Evolutionary conservation across 2,329 filamentous ascomycete species (phyloP).

Genomic region (Cladorrhinum sp.): DNA sequence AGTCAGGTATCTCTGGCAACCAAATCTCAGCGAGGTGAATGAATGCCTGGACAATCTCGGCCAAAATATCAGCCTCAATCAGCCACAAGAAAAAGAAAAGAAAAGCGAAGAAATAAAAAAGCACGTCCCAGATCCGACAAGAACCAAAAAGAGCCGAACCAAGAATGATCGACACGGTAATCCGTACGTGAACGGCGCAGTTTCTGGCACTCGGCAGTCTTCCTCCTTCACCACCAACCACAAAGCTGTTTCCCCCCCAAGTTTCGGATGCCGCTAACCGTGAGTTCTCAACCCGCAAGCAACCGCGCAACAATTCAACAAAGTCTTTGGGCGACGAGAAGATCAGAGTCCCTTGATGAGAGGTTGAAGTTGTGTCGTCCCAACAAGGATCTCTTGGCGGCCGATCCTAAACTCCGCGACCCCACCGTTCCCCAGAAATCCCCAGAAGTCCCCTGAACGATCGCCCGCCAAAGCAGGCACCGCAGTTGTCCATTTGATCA

Average conservation of each 20-base stretch:
- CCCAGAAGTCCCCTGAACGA: not conserved
- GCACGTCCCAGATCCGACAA: not conserved
- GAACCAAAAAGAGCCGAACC: slow-evolving; percentile 2
- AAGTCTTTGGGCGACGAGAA: too few species aligned
- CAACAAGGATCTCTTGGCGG: not conserved
- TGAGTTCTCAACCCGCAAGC: not conserved
- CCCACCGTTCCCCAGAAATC: not conserved
- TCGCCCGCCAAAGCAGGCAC: not conserved
- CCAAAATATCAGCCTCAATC: not conserved
- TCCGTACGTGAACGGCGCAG: not conserved
- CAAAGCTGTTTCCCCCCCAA: too few species aligned
- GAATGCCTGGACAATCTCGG: not conserved
- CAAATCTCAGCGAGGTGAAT: not conserved
- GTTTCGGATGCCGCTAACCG: too few species aligned
- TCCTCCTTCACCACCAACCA: not conserved
- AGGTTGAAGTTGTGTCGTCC: not conserved
- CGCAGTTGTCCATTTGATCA: not conserved
- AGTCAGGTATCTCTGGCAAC: not conserved
- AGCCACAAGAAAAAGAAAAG: not conserved
- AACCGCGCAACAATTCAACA: not conserved
- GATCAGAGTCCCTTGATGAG: not conserved
- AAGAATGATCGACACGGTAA: slow-evolving; percentile 6
- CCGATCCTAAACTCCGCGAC: not conserved
- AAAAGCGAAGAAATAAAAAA: not conserved
- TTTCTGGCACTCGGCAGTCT: not conserved